Evolutionary conservation across 2,329 filamentous ascomycete genomes (phyloP).

Genomic region (Apiospora marii): DNA sequence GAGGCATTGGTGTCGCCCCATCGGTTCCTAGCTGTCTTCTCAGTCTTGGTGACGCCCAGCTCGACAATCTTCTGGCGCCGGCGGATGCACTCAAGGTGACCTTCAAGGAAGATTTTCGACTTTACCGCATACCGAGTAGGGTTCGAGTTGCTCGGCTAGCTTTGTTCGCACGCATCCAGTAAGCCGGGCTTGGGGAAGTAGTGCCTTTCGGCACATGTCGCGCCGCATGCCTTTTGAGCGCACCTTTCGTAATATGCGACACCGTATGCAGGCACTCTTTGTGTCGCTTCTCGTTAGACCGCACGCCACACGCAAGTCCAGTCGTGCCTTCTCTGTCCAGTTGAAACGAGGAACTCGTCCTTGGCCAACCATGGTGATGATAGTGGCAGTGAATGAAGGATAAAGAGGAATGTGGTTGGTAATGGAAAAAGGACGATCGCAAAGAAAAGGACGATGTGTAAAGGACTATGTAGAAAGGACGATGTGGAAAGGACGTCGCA

Average conservation of each 20-base stretch:
- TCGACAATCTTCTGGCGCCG: no score
- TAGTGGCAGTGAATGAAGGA: background rate
- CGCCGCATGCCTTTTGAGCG: constrained; percentile 70
- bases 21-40: no score
- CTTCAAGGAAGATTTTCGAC: constrained; percentile 44
- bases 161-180: constrained; percentile 69
- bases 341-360: constrained; percentile 29
- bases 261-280: constrained; percentile 71
- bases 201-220: constrained; percentile 68
- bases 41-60: no score
- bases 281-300: constrained; percentile 64
- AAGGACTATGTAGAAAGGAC: no score
- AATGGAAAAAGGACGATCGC: background rate
- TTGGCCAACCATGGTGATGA: background rate
- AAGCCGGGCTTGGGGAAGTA: constrained; percentile 71
- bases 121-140: constrained; percentile 70
- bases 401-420: background rate
- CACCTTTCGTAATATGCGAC: constrained; percentile 70
- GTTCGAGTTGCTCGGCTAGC: constrained; percentile 66
- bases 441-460: background rate
- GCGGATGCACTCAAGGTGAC: no score
- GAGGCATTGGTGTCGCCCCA: no score
- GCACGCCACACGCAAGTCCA: constrained; percentile 41
- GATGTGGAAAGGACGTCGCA: background rate
- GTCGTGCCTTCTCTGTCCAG: constrained; percentile 35